These are phyloP conservation scores for Tolypocladium album DNA, from an alignment of 2,329 filamentous ascomycete species.

Conservation along the genomic window DNA sequence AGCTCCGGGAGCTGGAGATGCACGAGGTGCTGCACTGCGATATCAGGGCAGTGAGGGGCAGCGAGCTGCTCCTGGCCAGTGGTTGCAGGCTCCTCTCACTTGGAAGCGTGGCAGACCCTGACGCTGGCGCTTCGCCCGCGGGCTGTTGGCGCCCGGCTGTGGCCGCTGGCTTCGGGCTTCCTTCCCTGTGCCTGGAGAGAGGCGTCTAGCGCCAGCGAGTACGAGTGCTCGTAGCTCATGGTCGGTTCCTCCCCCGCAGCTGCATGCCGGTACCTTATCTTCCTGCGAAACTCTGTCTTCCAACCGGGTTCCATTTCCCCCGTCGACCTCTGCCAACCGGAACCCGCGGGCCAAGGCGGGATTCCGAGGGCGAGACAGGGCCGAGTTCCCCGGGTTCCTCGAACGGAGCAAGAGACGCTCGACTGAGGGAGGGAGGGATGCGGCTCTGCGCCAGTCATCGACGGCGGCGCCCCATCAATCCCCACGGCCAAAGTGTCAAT, in stretches of 20 bases:
- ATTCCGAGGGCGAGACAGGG: background rate
- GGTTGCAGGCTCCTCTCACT: background rate
- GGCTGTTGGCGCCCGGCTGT: background rate
- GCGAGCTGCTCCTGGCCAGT: background rate
- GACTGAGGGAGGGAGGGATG: background rate
- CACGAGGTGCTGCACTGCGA: background rate
- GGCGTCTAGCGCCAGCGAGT: too few species aligned
- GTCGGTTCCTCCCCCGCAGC: background rate
- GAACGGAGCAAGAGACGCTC: too few species aligned
- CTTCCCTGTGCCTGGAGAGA: background rate
- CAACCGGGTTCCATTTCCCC: background rate
- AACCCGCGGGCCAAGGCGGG: background rate
- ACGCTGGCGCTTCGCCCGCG: background rate
- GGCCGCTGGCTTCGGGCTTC: background rate
- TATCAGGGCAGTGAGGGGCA: background rate
- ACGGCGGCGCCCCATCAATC: background rate
- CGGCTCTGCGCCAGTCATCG: background rate
- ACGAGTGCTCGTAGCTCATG: too few species aligned
- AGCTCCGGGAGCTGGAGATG: background rate
- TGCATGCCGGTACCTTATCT: background rate
- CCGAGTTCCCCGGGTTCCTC: too few species aligned
- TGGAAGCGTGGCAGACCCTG: background rate
- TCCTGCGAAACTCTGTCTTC: background rate
- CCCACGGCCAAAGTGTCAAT: too few species aligned
- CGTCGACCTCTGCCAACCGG: background rate